Evolutionary conservation across 2,329 filamentous ascomycete species (phyloP).

Genomic region (Fusarium azukiicola): DNA sequence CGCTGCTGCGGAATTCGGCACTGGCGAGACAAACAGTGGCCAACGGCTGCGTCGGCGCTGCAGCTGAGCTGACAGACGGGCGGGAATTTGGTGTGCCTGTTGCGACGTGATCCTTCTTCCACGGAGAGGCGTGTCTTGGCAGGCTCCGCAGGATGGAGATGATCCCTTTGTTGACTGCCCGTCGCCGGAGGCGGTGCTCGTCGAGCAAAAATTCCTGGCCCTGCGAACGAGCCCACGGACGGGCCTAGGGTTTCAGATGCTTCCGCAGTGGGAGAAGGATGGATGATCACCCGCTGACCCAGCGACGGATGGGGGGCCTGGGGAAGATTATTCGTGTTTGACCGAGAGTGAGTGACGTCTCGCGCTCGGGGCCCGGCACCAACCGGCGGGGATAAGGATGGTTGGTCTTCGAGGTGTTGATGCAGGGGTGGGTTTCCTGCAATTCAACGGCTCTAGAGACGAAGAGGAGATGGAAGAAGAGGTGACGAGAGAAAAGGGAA

Average conservation of each 20-base stretch:
- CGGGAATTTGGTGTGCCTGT: background rate
- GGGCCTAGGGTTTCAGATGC: conserved; percentile 42
- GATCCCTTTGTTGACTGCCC: conserved; percentile 7
- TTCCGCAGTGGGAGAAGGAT: conserved; percentile 29
- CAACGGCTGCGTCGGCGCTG: conserved; percentile 43
- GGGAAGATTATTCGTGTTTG: conserved; percentile 24
- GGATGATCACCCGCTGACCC: conserved; percentile 43
- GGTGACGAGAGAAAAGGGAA: conserved; percentile 18
- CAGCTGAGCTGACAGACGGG: conserved; percentile 20
- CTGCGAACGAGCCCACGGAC: conserved; percentile 24
- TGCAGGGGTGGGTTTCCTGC: background rate
- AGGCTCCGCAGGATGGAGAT: conserved; percentile 18
- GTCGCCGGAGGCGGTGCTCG: conserved; percentile 2
- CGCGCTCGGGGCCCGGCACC: conserved; percentile 44
- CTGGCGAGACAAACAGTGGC: conserved; percentile 30
- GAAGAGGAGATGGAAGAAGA: background rate
- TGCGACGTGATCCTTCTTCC: background rate
- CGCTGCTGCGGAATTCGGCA: conserved; percentile 26
- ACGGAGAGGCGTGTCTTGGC: conserved; percentile 30
- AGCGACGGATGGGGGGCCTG: conserved; percentile 37
- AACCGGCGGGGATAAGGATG: conserved; percentile 34
- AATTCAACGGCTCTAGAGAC: background rate
- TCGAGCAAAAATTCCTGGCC: conserved; percentile 14
- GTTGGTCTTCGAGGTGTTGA: conserved; percentile 16
- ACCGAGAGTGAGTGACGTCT: conserved; percentile 42